Conservation (phyloP, 257 asterid species). For the Solanum ahanhuiri region DNA sequence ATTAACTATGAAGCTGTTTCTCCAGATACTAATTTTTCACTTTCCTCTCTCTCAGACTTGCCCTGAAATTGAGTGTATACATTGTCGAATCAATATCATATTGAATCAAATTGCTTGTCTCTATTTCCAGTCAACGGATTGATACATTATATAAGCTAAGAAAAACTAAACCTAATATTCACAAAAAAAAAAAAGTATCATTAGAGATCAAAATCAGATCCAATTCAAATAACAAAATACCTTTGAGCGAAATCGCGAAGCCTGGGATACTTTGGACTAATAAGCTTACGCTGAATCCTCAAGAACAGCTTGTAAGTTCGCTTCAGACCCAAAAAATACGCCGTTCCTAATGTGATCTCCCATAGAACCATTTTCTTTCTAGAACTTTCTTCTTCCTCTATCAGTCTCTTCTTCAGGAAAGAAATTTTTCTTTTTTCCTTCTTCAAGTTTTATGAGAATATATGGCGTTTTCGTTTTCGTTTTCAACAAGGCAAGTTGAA, state of each 20-base stretch:
- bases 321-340: conserved; percentile 76
- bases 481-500: neutral
- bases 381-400: neutral
- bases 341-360: conserved; percentile 86
- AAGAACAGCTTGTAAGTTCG: conserved; percentile 70
- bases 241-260: conserved; percentile 54
- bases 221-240: conserved; percentile 9
- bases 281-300: conserved; percentile 65
- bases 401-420: neutral
- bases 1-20: neutral
- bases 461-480: neutral
- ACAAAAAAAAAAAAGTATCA: neutral
- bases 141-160: neutral
- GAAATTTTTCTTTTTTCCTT: neutral
- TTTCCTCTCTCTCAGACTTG: neutral
- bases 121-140: neutral
- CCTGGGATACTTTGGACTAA: conserved; percentile 45
- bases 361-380: conserved; percentile 62
- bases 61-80: neutral
- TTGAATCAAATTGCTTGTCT: neutral
- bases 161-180: neutral
- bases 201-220: neutral
- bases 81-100: neutral
- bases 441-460: neutral
- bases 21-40: neutral